A percentile compares a stretch with the other conserved stretches of the same genome.
phyloP scores from a whole-genome alignment of 2,329 filamentous ascomycete genomes.

The Fusarium praegraminearum region DNA sequence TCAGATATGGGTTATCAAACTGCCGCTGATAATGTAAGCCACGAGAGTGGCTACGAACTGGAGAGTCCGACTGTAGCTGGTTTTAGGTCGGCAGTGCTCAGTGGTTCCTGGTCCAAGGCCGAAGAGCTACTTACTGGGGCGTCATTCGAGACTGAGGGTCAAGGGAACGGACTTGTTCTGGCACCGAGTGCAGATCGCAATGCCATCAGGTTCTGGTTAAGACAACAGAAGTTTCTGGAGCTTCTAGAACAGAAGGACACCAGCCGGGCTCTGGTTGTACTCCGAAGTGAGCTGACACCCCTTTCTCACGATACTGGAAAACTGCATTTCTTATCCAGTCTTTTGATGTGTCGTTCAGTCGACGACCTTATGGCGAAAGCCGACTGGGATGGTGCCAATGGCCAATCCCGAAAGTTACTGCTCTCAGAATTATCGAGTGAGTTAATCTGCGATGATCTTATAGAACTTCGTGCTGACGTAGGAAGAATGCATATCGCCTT shows the following conservation, averaged over 20 bases:
- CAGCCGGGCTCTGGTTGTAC: conserved; percentile 79
- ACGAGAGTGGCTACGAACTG: conserved; percentile 87
- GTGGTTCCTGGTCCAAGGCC: conserved; percentile 86
- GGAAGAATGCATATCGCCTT: conserved; percentile 91
- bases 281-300: conserved; percentile 88
- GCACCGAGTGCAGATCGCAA: conserved; percentile 79
- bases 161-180: conserved; percentile 75
- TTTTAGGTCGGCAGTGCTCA: conserved; percentile 83
- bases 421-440: conserved; percentile 87
- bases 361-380: conserved; percentile 82
- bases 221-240: conserved; percentile 96
- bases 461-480: conserved; percentile 1
- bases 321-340: conserved; percentile 85
- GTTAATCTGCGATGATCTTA: conserved; percentile 45
- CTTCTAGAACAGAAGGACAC: conserved; percentile 83
- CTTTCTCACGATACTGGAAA: conserved; percentile 81
- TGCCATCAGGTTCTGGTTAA: conserved; percentile 86
- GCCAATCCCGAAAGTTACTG: conserved; percentile 77
- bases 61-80: conserved; percentile 89
- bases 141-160: conserved; percentile 51
- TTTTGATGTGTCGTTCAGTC: conserved; percentile 87
- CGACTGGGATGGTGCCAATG: conserved; percentile 85
- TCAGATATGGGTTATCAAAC: conserved; percentile 86
- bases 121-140: conserved; percentile 80
- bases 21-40: conserved; percentile 79